A percentile compares a stretch with the other conserved stretches of the same genome.
phyloP scores from a whole-genome alignment of 2,329 filamentous ascomycete species.

The Chaetomiaceae sp. region DNA sequence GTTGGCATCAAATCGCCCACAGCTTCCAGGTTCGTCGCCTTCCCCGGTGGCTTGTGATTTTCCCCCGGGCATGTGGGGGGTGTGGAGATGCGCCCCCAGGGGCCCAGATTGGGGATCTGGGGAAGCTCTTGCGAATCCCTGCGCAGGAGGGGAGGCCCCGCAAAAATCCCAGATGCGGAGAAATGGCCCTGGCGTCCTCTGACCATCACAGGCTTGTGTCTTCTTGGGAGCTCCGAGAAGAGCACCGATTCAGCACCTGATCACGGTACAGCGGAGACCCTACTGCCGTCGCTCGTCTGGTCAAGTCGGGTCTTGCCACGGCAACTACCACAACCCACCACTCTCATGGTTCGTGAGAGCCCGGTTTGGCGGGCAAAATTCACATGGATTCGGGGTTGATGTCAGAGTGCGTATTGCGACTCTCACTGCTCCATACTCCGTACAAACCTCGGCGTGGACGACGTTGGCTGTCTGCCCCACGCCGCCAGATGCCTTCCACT shows the following conservation, averaged over 20 bases:
- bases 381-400: no score
- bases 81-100: conserved; percentile 5
- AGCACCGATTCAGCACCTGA: conserved; percentile 1
- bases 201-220: not conserved
- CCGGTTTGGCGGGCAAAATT: not conserved
- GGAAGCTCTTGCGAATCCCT: conserved; percentile 13
- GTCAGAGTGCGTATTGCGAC: no score
- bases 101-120: conserved; percentile 22
- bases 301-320: not conserved
- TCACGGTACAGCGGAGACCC: not conserved
- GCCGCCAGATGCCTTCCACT: no score
- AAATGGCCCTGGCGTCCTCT: not conserved
- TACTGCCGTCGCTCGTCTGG: not conserved
- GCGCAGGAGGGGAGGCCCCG: conserved; percentile 2
- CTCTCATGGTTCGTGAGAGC: not conserved
- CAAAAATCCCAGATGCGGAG: conserved; percentile 11
- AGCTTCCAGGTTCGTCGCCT: no score
- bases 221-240: not conserved
- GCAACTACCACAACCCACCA: not conserved
- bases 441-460: no score
- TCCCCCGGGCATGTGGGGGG: conserved; percentile 11
- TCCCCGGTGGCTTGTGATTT: not conserved
- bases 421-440: no score
- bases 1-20: no score
- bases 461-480: no score